These are phyloP conservation scores for Ceratocystis cacaofunesta DNA, from an alignment of 2,329 filamentous ascomycete genomes.

Conservation along the genomic window DNA sequence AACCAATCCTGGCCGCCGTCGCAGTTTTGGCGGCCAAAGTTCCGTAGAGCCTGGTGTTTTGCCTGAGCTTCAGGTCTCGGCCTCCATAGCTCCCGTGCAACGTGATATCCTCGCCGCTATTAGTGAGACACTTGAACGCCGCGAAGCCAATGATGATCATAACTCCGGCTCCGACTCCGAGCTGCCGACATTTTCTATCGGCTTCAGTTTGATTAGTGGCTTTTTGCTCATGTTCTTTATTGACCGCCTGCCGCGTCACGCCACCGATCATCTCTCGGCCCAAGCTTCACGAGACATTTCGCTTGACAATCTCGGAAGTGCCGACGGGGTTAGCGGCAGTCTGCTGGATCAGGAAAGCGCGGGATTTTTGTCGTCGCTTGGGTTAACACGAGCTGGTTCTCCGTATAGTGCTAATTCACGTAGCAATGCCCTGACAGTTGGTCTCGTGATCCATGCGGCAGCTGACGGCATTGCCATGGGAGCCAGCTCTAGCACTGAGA, in stretches of 20 bases:
- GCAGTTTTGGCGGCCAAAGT: not conserved
- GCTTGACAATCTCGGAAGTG: constrained; percentile 56
- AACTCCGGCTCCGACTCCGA: constrained; percentile 26
- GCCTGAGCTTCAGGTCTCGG: constrained; percentile 1
- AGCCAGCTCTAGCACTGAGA: constrained; percentile 62
- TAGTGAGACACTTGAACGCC: constrained; percentile 16
- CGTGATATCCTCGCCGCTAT: constrained; percentile 17
- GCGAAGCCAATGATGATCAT: constrained; percentile 19
- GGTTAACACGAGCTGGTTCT: constrained; percentile 36
- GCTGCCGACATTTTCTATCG: constrained; percentile 62
- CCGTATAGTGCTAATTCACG: constrained; percentile 34
- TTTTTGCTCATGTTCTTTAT: constrained; percentile 97
- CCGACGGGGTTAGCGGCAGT: constrained; percentile 21
- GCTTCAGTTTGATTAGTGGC: constrained; percentile 69
- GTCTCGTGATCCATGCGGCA: constrained; percentile 87
- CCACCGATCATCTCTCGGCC: constrained; percentile 45
- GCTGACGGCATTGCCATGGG: constrained; percentile 94
- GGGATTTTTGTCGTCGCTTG: constrained; percentile 38
- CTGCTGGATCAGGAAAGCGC: constrained; percentile 38
- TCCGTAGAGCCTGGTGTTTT: not conserved
- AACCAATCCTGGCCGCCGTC: not conserved
- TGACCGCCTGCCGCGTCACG: constrained; percentile 67
- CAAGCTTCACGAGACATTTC: constrained; percentile 73
- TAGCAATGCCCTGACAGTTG: constrained; percentile 71
- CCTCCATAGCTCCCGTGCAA: not conserved